Percentiles rank a stretch among this genome's conserved stretches.
phyloP scores from a whole-genome alignment of 2,329 filamentous ascomycete species.

The Penicillium sp. region DNA sequence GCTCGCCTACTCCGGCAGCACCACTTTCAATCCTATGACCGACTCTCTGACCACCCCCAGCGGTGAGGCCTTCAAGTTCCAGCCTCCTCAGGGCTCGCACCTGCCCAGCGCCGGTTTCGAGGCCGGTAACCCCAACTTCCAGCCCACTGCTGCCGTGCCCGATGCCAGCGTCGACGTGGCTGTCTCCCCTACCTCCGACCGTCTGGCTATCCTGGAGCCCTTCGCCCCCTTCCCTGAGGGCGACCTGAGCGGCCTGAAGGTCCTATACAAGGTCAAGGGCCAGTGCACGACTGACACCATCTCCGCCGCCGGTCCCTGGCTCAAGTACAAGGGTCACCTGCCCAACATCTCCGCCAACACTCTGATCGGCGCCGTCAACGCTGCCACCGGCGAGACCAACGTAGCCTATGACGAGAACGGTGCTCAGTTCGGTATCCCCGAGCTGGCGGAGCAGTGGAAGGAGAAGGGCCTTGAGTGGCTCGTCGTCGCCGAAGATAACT shows the following conservation, averaged over 20 bases:
- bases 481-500: slow-evolving; percentile 97
- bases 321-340: slow-evolving; percentile 98
- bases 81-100: slow-evolving; percentile 67
- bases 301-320: slow-evolving; percentile 88
- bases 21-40: slow-evolving; percentile 94
- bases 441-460: slow-evolving; percentile 85
- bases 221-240: slow-evolving; percentile 79
- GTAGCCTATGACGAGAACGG: slow-evolving; percentile 86
- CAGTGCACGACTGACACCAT: slow-evolving; percentile 99
- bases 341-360: slow-evolving; percentile 98
- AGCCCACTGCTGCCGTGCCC: slow-evolving; percentile 72
- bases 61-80: slow-evolving; percentile 83
- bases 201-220: slow-evolving; percentile 87
- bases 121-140: slow-evolving; percentile 73
- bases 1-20: slow-evolving; percentile 88
- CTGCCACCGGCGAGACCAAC: slow-evolving; percentile 90
- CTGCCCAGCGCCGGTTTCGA: slow-evolving; percentile 77
- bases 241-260: slow-evolving; percentile 77
- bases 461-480: slow-evolving; percentile 77
- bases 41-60: slow-evolving; percentile 80
- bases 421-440: slow-evolving; percentile 53
- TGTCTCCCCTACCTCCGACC: slow-evolving; percentile 84
- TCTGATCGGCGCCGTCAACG: slow-evolving; percentile 91
- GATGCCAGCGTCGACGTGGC: slow-evolving; percentile 73
- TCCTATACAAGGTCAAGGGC: slow-evolving; percentile 94